These are phyloP conservation scores for Papiliotrema terrestris DNA, from an alignment of 1,284 basidiomycete species.

Conservation along the genomic window DNA sequence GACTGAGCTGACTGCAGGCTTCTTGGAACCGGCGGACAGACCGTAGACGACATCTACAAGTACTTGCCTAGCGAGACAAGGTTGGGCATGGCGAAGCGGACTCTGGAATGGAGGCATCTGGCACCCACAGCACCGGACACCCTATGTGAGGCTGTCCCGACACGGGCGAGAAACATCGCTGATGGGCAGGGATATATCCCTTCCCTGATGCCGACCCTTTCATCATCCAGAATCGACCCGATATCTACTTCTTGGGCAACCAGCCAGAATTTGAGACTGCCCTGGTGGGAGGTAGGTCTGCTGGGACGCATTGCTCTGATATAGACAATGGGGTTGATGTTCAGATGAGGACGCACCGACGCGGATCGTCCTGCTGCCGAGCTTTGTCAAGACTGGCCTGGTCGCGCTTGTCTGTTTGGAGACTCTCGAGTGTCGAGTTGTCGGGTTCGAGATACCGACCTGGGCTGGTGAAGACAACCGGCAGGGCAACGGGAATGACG, in stretches of 20 bases:
- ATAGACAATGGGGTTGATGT: not conserved
- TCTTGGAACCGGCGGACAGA: conserved; percentile 83
- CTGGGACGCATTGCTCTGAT: not conserved
- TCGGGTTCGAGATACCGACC: conserved; percentile 46
- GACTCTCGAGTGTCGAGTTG: conserved; percentile 55
- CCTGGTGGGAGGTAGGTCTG: conserved; percentile 54
- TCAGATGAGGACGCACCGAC: conserved; percentile 46
- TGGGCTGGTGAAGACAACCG: conserved; percentile 34
- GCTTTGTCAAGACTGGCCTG: conserved; percentile 64
- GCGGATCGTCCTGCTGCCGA: conserved; percentile 78
- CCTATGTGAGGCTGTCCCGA: conserved; percentile 58
- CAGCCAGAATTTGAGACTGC: conserved; percentile 78
- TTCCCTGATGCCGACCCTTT: conserved; percentile 88
- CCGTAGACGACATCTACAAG: conserved; percentile 91
- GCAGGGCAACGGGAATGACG: conserved; percentile 8
- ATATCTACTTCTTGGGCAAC: conserved; percentile 89
- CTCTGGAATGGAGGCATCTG: conserved; percentile 89
- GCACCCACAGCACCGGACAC: conserved; percentile 98
- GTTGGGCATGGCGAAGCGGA: conserved; percentile 70
- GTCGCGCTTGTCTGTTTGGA: conserved; percentile 62
- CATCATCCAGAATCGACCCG: conserved; percentile 74
- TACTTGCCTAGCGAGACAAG: conserved; percentile 59
- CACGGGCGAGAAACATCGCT: no score
- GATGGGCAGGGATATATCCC: conserved; percentile 76
- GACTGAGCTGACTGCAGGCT: conserved; percentile 52